These are phyloP conservation scores for Panicum virgatum DNA, from an alignment of 202 grass and related monocot species.

Conservation along the genomic window DNA sequence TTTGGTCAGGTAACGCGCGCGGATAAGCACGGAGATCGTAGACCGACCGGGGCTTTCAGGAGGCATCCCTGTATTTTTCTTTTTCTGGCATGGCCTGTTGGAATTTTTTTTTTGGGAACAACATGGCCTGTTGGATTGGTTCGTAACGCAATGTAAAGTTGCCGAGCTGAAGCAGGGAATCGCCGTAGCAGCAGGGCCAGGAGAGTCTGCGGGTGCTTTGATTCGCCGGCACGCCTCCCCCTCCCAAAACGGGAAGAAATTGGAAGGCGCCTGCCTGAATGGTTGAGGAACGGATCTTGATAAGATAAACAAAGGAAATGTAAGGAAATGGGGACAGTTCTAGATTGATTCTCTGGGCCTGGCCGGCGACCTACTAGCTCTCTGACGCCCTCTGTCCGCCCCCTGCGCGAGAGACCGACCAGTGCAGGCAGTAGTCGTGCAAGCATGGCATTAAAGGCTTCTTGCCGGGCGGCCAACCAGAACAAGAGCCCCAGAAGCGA, in stretches of 20 bases:
- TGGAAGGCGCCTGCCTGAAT: neutral
- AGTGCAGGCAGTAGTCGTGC: neutral
- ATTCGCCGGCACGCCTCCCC: slow-evolving; percentile 31
- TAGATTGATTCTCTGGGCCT: neutral
- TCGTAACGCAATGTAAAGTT: neutral
- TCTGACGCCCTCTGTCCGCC: neutral
- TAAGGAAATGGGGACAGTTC: neutral
- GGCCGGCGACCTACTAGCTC: neutral
- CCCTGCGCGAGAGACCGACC: neutral
- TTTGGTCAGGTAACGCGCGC: neutral
- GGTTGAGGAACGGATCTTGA: slow-evolving; percentile 3
- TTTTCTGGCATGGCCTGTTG: no score
- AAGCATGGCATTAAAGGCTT: neutral
- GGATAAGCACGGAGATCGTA: neutral
- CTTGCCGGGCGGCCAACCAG: neutral
- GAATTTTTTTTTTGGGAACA: no score
- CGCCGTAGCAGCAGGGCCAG: neutral
- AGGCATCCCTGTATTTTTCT: neutral
- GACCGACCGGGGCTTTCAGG: neutral
- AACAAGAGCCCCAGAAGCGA: slow-evolving; percentile 31
- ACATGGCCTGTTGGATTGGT: no score
- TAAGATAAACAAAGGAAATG: slow-evolving; percentile 38
- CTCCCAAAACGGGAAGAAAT: neutral
- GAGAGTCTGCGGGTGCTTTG: neutral
- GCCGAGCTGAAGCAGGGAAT: slow-evolving; percentile 12